Evolutionary conservation across 1,139 yeast species (phyloP).

Genomic region (Meyerozyma smithsonii): DNA sequence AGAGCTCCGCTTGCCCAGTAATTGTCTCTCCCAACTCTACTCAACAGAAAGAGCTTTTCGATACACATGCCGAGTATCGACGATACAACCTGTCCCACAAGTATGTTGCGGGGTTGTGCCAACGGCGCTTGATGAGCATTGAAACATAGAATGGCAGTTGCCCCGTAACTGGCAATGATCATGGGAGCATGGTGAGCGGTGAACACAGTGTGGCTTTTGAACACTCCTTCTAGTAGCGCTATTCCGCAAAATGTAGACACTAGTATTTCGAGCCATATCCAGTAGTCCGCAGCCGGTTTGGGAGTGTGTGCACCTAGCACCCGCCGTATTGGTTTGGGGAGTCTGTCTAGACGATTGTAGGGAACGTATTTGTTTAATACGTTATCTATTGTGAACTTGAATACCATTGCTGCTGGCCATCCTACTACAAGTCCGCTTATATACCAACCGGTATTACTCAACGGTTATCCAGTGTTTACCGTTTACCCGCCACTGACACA

Average conservation of each 20-base stretch:
- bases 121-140: conserved; percentile 55
- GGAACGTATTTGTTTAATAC: conserved; percentile 26
- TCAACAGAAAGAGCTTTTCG: conserved; percentile 48
- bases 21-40: conserved; percentile 35
- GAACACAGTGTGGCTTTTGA: conserved; percentile 43
- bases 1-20: conserved; percentile 62
- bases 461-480: too few relatives aligned
- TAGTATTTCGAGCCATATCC: conserved; percentile 45
- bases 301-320: conserved; percentile 31
- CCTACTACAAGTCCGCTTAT: not conserved
- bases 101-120: conserved; percentile 62
- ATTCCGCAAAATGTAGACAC: conserved; percentile 51
- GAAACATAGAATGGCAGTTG: conserved; percentile 59
- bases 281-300: conserved; percentile 32
- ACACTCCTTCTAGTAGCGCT: conserved; percentile 46
- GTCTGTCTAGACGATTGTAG: conserved; percentile 19
- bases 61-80: conserved; percentile 53
- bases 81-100: conserved; percentile 54
- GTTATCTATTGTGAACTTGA: conserved; percentile 38
- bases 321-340: conserved; percentile 26
- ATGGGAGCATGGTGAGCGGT: conserved; percentile 42
- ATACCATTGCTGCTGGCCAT: conserved; percentile 26
- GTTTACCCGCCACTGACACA: too few relatives aligned
- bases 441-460: not conserved
- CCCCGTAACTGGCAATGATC: conserved; percentile 63